These are phyloP conservation scores for Magnaporthiopsis incrustans DNA, from an alignment of 2,329 filamentous ascomycete species.

Conservation along the genomic window DNA sequence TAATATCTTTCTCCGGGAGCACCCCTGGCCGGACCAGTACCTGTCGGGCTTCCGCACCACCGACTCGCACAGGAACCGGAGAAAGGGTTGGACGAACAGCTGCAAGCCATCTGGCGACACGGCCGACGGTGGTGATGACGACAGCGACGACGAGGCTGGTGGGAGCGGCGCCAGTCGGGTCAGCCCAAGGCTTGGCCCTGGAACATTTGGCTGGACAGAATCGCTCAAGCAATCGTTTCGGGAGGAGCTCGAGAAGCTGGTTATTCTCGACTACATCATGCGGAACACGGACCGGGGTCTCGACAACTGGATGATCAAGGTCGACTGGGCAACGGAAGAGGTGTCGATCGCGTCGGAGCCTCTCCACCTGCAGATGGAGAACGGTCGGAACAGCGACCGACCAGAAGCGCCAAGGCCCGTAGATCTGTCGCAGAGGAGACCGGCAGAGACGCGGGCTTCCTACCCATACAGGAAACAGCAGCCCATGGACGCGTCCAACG, in stretches of 20 bases:
- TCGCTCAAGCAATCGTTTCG: slow-evolving; percentile 82
- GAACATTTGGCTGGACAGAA: slow-evolving; percentile 79
- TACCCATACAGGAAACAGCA: slow-evolving; percentile 71
- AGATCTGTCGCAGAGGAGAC: slow-evolving; percentile 35
- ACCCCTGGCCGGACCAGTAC: slow-evolving; percentile 94
- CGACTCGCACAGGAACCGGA: slow-evolving; percentile 58
- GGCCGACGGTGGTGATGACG: slow-evolving; percentile 48
- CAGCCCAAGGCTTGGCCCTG: slow-evolving; percentile 31
- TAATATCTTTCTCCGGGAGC: slow-evolving; percentile 86
- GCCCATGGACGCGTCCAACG: slow-evolving; percentile 70
- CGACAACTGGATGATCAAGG: slow-evolving; percentile 99
- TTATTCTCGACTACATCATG: slow-evolving; percentile 98
- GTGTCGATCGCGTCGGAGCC: slow-evolving; percentile 85
- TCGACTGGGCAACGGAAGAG: slow-evolving; percentile 75
- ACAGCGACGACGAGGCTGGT: slow-evolving; percentile 43
- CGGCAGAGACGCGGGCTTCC: slow-evolving; percentile 34
- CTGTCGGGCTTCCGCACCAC: slow-evolving; percentile 61
- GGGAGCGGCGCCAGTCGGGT: slow-evolving; percentile 12
- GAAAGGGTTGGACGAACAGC: slow-evolving; percentile 67
- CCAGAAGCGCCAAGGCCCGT: slow-evolving; percentile 55
- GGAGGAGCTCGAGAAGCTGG: slow-evolving; percentile 92
- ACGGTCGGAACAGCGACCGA: slow-evolving; percentile 33
- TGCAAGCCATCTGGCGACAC: slow-evolving; percentile 58
- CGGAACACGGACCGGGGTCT: slow-evolving; percentile 92
- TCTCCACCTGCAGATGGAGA: slow-evolving; percentile 56